These are phyloP conservation scores for Candida montana DNA, from an alignment of 805 yeast species.

Conservation along the genomic window DNA sequence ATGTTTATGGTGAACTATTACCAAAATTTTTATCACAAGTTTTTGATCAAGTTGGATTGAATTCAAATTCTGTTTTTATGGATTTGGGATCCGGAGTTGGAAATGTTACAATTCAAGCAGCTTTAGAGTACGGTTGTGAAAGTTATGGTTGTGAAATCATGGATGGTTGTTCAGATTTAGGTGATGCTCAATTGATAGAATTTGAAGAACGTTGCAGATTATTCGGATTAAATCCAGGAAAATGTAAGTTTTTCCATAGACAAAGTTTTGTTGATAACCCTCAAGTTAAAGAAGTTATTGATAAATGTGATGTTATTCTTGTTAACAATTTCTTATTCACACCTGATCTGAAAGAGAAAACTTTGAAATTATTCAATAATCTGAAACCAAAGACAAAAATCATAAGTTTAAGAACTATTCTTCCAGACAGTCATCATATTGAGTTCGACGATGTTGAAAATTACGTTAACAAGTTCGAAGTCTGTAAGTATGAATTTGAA, in stretches of 20 bases:
- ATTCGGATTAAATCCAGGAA: constrained; percentile 60
- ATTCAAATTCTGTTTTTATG: constrained; percentile 54
- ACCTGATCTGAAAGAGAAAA: constrained; percentile 61
- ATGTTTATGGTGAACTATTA: constrained; percentile 85
- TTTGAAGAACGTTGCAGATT: constrained; percentile 51
- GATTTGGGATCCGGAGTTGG: constrained; percentile 96
- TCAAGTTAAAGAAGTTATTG: constrained; percentile 47
- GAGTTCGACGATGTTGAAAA: constrained; percentile 44
- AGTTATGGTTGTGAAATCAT: constrained; percentile 91
- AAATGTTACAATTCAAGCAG: constrained; percentile 84
- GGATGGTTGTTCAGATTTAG: constrained; percentile 71
- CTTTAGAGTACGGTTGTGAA: constrained; percentile 75
- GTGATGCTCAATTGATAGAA: constrained; percentile 54
- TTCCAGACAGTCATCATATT: constrained; percentile 69
- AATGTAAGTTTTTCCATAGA: constrained; percentile 50
- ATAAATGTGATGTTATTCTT: constrained; percentile 64
- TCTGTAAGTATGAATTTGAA: constrained; percentile 57
- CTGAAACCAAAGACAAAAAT: constrained; percentile 71
- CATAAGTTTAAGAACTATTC: constrained; percentile 72
- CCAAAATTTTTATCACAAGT: constrained; percentile 71
- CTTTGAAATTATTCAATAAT: constrained; percentile 58
- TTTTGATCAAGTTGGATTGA: constrained; percentile 52
- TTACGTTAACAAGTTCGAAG: constrained; percentile 59
- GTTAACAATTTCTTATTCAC: constrained; percentile 84
- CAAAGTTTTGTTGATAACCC: constrained; percentile 70